Base-by-base conservation (phyloP, 2,329 filamentous ascomycete genomes). In the Pleurostoma richardsiae region DNA sequence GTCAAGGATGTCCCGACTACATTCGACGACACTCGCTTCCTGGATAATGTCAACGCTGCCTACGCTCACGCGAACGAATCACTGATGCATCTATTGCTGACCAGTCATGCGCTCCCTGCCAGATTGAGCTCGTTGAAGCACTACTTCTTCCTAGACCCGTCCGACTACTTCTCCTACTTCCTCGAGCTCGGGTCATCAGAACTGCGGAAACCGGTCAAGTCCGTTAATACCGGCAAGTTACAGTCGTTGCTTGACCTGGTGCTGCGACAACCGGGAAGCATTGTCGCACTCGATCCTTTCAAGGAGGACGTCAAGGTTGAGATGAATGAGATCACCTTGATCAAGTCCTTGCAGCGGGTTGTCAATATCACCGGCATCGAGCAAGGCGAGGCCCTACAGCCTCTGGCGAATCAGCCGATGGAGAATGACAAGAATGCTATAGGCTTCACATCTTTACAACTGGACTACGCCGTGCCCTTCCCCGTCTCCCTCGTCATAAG, bases 101-200 rank as follows among this genome's bases (percentile, higher is more conserved):
- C 92, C 1, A 94, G 94, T 5, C 94, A 99, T 62, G 88, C 88
- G 10, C 79, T 99, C 4, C 91, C 92, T 1, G 86, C 88, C 29
- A 82, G 94, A 36, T 77, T 99, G 47, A 83, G 86, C 41, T 97
- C 92, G 10, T 74, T 99, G 38, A 99, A 99, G 65, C 94, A 99
- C 67, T 99, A 99, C 71, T 99, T 97, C 73, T 99, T 99, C 74
- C 83, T 99, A 52, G 92, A 97, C 58, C 87, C 91, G 6, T 96
- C 94, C 31, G 94, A 99, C 65, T 99, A 96, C 72, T 97, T 99
- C 67, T 90, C 90, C 3, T 95, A 97, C 67, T 99, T 99, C 65
- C 83, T 99, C 49, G 94, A 99, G 62, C 82, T 99, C 26, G 85
- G 90, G 46, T 78, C 87, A 30, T 91, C 90, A 1, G 94, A 99